A percentile compares a stretch with the other conserved stretches of the same genome.
Conservation (phyloP, 495 filamentous ascomycete species). For the Aspergillus leporis region DNA sequence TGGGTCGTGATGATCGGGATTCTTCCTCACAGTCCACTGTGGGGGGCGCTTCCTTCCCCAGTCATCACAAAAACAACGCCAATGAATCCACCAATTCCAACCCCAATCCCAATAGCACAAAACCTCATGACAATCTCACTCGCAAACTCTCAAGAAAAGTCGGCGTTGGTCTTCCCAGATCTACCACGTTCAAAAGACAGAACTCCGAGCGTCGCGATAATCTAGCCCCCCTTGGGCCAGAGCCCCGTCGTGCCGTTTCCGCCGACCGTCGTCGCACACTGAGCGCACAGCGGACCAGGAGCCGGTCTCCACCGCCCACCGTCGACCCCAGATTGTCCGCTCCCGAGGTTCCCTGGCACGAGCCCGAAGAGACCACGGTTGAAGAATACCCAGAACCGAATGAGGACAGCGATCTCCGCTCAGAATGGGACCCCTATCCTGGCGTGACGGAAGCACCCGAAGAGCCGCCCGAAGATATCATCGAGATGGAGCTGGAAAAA, state of each 20-base stretch:
- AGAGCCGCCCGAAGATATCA: conserved; percentile 48
- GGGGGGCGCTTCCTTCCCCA: conserved; percentile 15
- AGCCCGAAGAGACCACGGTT: conserved; percentile 37
- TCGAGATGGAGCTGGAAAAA: conserved; percentile 80
- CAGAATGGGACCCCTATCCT: conserved; percentile 31
- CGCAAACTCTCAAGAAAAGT: conserved; percentile 67
- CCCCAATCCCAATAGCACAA: conserved; percentile 14
- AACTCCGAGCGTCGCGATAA: conserved; percentile 75
- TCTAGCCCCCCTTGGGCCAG: conserved; percentile 62
- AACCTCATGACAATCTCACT: conserved; percentile 45
- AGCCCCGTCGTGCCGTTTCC: conserved; percentile 73
- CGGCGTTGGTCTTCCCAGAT: conserved; percentile 74
- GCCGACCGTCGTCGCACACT: conserved; percentile 63
- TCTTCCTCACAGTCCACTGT: conserved; percentile 24
- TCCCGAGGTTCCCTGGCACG: conserved; percentile 49
- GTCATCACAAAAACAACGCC: conserved; percentile 17
- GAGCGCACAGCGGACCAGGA: conserved; percentile 46
- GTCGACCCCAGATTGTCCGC: conserved; percentile 47
- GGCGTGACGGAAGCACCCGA: conserved; percentile 33
- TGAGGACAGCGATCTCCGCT: conserved; percentile 26
- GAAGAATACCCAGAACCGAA: conserved; percentile 31
- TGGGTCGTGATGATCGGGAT: conserved; percentile 50
- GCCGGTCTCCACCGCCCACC: conserved; percentile 45
- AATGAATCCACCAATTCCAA: background rate
- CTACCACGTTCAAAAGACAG: conserved; percentile 76